Evolutionary conservation across 1,139 yeast species (phyloP).

Genomic region (Geotrichum histeridarum): DNA sequence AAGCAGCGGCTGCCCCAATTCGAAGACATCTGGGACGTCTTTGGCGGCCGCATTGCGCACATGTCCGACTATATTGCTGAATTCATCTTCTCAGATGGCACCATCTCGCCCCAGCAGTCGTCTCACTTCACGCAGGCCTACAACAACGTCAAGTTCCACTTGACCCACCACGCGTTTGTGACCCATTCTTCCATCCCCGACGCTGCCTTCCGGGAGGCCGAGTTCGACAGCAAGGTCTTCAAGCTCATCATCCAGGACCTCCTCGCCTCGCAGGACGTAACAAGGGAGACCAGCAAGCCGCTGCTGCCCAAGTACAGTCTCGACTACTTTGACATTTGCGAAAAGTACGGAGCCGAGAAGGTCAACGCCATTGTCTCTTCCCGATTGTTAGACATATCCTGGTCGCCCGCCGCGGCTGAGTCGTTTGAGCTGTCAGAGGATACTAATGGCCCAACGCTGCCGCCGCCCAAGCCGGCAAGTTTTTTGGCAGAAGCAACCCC

Average conservation of each 20-base stretch:
- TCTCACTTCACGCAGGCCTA: slow-evolving; percentile 21
- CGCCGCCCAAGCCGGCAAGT: slow-evolving; percentile 4
- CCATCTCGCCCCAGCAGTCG: slow-evolving; percentile 20
- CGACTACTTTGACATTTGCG: slow-evolving; percentile 21
- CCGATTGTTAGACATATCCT: slow-evolving; percentile 20
- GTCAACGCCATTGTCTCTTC: slow-evolving; percentile 20
- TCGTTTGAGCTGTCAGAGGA: neutral
- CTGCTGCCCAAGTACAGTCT: slow-evolving; percentile 10
- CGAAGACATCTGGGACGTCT: slow-evolving; percentile 23
- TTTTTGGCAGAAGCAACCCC: slow-evolving; percentile 6
- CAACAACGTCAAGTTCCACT: slow-evolving; percentile 16
- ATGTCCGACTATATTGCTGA: slow-evolving; percentile 23
- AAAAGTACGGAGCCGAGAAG: slow-evolving; percentile 19
- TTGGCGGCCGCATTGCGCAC: slow-evolving; percentile 24
- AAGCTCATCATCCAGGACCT: slow-evolving; percentile 9
- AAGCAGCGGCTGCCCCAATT: slow-evolving; percentile 21
- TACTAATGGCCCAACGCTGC: neutral
- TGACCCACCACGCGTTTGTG: slow-evolving; percentile 18
- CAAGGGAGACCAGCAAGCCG: neutral
- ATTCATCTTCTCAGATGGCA: slow-evolving; percentile 23
- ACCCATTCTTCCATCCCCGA: slow-evolving; percentile 15
- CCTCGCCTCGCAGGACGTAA: slow-evolving; percentile 8
- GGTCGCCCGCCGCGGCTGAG: slow-evolving; percentile 22
- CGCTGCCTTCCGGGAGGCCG: slow-evolving; percentile 2
- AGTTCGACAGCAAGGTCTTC: slow-evolving; percentile 11